Base-by-base conservation (phyloP, 441 rosid genomes). In the Brassica hybrid region DNA sequence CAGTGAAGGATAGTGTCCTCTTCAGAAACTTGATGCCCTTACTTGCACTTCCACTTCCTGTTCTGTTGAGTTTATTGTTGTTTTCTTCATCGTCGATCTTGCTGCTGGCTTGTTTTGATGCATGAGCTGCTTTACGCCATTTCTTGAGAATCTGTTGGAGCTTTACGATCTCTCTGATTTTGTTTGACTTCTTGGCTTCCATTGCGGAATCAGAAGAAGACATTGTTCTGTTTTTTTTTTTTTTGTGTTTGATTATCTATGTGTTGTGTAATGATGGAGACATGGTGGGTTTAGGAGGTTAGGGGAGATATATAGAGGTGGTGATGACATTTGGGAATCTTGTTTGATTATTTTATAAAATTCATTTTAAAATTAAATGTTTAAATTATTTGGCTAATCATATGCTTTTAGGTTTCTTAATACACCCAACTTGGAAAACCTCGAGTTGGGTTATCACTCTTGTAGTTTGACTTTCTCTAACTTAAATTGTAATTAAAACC, bases 141-240 rank as follows among this genome's bases (percentile, higher is more conserved):
- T 94, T 94, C 91, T 81, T 94, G 7, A 94, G 93, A 79, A 94
- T 87, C 75, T 84, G 94, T 66, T 85, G 97, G 77, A 91, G 97
- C 82, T 94, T 89, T 56, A 94, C 98, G 34, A 94, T 88, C 7
- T 94, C 94, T 43, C 90, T 90, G 79, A 94, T 94, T 82, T 90
- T 90, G 88, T 89, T 86, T 38, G 90, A 84, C 86, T 86, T 91
- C 79, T 85, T 88, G 80, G 83, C 76, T 57, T 89, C 91, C 92
- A 86, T 85, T 10, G 73, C 10, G 19, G 66, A 76, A 70, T 62
- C 23, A 67, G 63, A 60, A 61, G 48, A 71, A 12, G 54, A 58
- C 25, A 65, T 65, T 57, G 45, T 48, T 38, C 12, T 65, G 34
- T n/a, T n/a, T 30, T 27, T 30, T 0, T 25, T n/a, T 25, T 25